These are phyloP conservation scores for Stereum hirsutum DNA, from an alignment of 1,284 basidiomycete species.

Conservation along the genomic window DNA sequence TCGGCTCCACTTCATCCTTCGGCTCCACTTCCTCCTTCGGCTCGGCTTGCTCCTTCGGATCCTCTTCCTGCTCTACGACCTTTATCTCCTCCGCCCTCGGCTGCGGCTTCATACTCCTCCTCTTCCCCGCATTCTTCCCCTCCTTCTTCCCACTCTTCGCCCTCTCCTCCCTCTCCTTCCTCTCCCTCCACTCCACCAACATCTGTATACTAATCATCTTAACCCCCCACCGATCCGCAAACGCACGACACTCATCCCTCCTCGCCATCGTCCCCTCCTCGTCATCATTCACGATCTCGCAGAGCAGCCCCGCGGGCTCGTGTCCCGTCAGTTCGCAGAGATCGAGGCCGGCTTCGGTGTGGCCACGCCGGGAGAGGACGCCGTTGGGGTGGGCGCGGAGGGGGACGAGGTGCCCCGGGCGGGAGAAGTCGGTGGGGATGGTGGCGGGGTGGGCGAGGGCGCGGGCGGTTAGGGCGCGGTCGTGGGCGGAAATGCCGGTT, in stretches of 20 bases:
- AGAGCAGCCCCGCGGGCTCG: constrained; percentile 79
- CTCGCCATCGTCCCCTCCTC: constrained; percentile 90
- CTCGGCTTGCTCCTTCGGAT: no score
- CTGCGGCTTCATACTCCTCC: no score
- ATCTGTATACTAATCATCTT: constrained; percentile 93
- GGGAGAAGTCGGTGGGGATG: constrained; percentile 72
- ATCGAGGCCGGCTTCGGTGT: constrained; percentile 91
- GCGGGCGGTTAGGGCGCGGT: constrained; percentile 82
- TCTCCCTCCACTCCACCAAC: constrained; percentile 37
- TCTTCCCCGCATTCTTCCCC: background rate
- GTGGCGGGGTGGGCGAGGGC: constrained; percentile 61
- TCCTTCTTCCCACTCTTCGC: background rate
- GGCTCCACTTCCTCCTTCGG: no score
- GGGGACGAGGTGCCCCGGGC: constrained; percentile 95
- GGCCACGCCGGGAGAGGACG: constrained; percentile 78
- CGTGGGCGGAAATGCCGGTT: constrained; percentile 96
- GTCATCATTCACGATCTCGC: constrained; percentile 94
- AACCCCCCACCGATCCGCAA: constrained; percentile 88
- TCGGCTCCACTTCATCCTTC: no score
- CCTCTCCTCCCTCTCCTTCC: constrained; percentile 5
- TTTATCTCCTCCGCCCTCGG: no score
- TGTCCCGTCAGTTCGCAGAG: constrained; percentile 77
- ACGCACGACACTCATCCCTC: constrained; percentile 87
- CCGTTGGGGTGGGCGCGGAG: constrained; percentile 84
- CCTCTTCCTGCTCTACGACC: no score